phyloP scores from a whole-genome alignment of 2,329 filamentous ascomycete species.

The Phaeosphaeria sp. region DNA sequence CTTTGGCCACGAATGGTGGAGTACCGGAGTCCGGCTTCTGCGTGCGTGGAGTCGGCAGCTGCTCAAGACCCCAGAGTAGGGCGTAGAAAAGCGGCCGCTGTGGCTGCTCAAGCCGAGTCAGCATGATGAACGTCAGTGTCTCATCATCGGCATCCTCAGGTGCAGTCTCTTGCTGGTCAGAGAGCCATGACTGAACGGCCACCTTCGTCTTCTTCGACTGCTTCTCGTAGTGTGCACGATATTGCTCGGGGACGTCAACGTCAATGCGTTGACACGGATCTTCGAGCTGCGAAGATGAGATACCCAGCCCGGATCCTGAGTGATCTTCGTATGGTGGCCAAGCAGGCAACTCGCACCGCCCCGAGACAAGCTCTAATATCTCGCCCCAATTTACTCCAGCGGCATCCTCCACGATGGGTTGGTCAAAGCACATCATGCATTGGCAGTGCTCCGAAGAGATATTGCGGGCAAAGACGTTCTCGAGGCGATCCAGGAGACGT shows the following conservation, averaged over 20 bases:
- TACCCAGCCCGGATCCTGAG: conserved; percentile 64
- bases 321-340: conserved; percentile 82
- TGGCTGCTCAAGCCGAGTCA: conserved; percentile 80
- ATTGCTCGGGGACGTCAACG: conserved; percentile 92
- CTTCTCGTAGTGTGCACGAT: conserved; percentile 87
- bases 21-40: conserved; percentile 70
- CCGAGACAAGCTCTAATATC: conserved; percentile 90
- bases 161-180: conserved; percentile 76
- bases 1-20: conserved; percentile 77
- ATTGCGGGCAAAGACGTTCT: conserved; percentile 93
- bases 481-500: conserved; percentile 84
- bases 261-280: conserved; percentile 80
- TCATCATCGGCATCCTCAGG: conserved; percentile 93
- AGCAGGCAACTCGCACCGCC: conserved; percentile 80
- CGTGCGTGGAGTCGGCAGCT: conserved; percentile 63
- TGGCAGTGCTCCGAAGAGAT: conserved; percentile 84
- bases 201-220: conserved; percentile 91
- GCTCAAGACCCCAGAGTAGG: conserved; percentile 68
- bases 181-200: conserved; percentile 91
- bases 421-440: conserved; percentile 80
- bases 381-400: conserved; percentile 91
- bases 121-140: conserved; percentile 89
- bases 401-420: conserved; percentile 51
- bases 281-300: conserved; percentile 54
- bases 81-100: conserved; percentile 84